A percentile compares a stretch with the other conserved stretches of the same genome.
phyloP scores from a whole-genome alignment of 768 basidiomycete species.

The Russula compacta region DNA sequence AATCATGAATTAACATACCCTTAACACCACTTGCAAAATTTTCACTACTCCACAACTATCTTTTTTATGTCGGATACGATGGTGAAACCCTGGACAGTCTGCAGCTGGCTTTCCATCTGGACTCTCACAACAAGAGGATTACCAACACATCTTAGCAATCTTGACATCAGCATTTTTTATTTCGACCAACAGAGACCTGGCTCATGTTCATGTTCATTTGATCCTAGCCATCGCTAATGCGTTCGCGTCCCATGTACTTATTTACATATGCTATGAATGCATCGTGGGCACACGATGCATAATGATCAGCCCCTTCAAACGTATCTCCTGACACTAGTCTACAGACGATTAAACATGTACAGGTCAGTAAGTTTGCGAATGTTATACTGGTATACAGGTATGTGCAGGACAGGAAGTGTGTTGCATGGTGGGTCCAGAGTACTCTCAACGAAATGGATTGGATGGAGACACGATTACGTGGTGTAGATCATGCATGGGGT shows the following conservation, averaged over 20 bases:
- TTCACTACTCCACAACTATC: neutral
- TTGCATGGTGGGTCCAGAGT: neutral
- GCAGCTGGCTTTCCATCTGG: neutral
- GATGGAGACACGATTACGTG: neutral
- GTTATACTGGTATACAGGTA: constrained; percentile 18
- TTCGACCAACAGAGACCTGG: neutral
- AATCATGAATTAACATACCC: constrained; percentile 4
- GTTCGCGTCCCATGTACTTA: constrained; percentile 3
- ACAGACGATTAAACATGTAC: constrained; percentile 8
- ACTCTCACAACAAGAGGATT: neutral
- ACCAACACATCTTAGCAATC: neutral
- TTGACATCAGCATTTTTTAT: neutral
- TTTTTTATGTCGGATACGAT: constrained; percentile 7
- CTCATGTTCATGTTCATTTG: neutral
- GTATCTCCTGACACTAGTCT: neutral
- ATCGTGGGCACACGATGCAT: neutral
- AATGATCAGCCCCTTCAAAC: constrained; percentile 4
- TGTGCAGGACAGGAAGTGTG: neutral
- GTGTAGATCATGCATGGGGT: neutral
- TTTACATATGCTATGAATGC: constrained; percentile 1
- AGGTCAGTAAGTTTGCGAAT: constrained; percentile 7
- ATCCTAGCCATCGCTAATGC: neutral
- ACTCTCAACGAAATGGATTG: neutral
- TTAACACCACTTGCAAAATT: neutral
- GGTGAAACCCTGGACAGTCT: neutral